A percentile compares a stretch with the other conserved stretches of the same genome.
Conservation (phyloP, 1,284 basidiomycete species). For the Hypsizygus ulmarius region DNA sequence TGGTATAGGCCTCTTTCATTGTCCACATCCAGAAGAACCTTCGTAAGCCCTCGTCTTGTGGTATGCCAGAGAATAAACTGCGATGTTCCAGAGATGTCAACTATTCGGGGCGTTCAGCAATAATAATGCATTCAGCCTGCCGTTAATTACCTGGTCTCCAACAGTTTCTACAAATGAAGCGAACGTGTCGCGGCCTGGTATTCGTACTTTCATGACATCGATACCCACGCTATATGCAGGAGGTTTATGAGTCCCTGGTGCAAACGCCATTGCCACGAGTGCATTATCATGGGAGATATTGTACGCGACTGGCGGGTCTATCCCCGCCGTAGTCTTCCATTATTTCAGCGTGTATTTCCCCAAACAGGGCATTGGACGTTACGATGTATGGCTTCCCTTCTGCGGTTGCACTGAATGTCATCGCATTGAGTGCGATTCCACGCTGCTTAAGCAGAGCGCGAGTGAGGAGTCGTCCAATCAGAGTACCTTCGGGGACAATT, state of each 20-base stretch:
- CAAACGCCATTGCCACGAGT: conserved; percentile 66
- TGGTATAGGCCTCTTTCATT: conserved; percentile 84
- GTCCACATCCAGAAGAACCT: conserved; percentile 82
- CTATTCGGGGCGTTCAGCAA: conserved; percentile 31
- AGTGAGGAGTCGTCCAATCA: conserved; percentile 70
- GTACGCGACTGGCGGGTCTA: conserved; percentile 59
- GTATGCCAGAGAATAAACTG: conserved; percentile 36
- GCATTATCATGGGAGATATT: conserved; percentile 80
- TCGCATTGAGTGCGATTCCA: conserved; percentile 43
- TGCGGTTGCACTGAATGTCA: conserved; percentile 55
- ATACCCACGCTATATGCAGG: conserved; percentile 66
- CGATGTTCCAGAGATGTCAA: conserved; percentile 53
- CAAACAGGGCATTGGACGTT: conserved; percentile 23
- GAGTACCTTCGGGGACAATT: conserved; percentile 46
- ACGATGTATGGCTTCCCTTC: conserved; percentile 74
- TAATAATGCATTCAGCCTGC: background rate
- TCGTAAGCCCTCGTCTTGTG: conserved; percentile 44
- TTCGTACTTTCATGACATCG: conserved; percentile 73
- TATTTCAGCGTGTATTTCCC: background rate
- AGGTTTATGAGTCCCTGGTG: conserved; percentile 47
- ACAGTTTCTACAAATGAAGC: conserved; percentile 61
- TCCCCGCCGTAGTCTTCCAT: conserved; percentile 39
- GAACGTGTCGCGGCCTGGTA: conserved; percentile 57
- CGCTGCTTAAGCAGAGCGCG: conserved; percentile 56
- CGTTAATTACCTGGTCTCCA: conserved; percentile 55